These are phyloP conservation scores for Colletotrichum musae DNA, from an alignment of 2,329 filamentous ascomycete species.

Conservation along the genomic window DNA sequence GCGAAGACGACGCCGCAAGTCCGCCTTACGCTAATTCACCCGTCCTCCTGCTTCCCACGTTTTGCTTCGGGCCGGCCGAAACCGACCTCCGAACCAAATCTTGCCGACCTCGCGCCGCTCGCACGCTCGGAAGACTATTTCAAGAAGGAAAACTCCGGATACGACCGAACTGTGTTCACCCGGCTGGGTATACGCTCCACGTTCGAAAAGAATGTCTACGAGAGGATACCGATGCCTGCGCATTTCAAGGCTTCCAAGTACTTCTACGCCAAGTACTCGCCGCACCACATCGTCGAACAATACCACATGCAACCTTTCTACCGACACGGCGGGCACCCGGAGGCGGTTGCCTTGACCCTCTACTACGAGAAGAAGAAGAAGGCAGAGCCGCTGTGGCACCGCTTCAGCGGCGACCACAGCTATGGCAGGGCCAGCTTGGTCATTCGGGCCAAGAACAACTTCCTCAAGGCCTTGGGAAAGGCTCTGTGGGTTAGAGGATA, in stretches of 20 bases:
- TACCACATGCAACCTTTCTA: slow-evolving; percentile 8
- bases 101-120: too few species aligned
- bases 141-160: too few species aligned
- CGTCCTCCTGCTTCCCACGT: too few species aligned
- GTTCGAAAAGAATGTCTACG: neutral
- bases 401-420: neutral
- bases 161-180: too few species aligned
- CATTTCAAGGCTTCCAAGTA: neutral
- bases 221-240: neutral
- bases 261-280: slow-evolving; percentile 7
- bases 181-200: neutral
- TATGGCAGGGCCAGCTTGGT: slow-evolving; percentile 1
- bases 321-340: slow-evolving; percentile 1
- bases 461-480: slow-evolving; percentile 12
- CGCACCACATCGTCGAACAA: slow-evolving; percentile 12
- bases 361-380: slow-evolving; percentile 27
- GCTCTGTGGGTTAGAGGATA: slow-evolving; percentile 26
- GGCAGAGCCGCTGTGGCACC: slow-evolving; percentile 22
- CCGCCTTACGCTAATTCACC: neutral
- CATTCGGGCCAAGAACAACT: slow-evolving; percentile 7
- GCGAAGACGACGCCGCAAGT: neutral
- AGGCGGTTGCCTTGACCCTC: neutral
- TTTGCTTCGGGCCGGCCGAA: too few species aligned
- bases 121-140: too few species aligned
- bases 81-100: too few species aligned